Evolutionary conservation across 176 grass and related monocot species (phyloP).

Genomic region (Triticum dicoccoides): DNA sequence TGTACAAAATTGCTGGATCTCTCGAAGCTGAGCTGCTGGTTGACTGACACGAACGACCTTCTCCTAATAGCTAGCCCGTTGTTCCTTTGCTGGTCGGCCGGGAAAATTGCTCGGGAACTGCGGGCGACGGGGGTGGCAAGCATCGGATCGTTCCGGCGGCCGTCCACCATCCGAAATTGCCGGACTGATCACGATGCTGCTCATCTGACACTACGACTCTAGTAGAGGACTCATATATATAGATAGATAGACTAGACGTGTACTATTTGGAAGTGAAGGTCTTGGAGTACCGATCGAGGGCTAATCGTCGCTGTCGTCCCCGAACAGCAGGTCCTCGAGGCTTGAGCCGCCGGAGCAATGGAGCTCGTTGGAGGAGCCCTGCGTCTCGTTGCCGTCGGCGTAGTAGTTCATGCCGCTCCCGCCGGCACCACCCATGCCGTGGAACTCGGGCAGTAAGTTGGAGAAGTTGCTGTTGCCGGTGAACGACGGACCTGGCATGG

Average conservation of each 20-base stretch:
- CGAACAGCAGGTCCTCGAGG: background rate
- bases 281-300: background rate
- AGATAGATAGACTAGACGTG: too few relatives aligned
- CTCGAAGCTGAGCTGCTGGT: constrained; percentile 12
- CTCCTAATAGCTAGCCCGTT: background rate
- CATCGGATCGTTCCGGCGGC: constrained; percentile 14
- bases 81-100: constrained; percentile 2
- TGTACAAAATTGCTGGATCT: background rate
- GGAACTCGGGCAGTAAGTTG: background rate
- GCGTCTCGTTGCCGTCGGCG: background rate
- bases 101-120: constrained; percentile 21
- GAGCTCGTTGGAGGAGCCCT: background rate
- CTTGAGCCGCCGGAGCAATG: background rate
- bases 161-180: constrained; percentile 14
- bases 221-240: background rate
- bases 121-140: background rate
- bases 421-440: background rate
- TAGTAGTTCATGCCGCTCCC: background rate
- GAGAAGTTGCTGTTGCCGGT: background rate
- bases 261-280: background rate
- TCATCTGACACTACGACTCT: background rate
- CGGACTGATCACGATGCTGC: background rate
- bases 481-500: background rate
- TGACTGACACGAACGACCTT: background rate
- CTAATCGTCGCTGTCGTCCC: background rate